These are phyloP conservation scores for Solanum sparsipilum DNA, from an alignment of 257 asterid genomes.

Conservation along the genomic window DNA sequence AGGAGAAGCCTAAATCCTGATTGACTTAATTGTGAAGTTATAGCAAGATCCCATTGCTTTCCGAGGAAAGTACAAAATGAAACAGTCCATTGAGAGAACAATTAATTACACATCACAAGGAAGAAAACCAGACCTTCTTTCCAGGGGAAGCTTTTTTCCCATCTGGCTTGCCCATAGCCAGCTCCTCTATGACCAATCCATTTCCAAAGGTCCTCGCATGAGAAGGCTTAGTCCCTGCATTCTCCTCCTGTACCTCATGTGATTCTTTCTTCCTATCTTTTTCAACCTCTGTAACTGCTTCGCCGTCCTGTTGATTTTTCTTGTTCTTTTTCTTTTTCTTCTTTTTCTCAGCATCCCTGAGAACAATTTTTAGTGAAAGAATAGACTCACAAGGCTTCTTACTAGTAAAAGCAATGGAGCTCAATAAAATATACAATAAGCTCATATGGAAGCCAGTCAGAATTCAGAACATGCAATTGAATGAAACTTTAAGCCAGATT, in stretches of 20 bases:
- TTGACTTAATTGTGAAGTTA: not conserved
- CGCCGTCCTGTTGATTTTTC: slow-evolving; percentile 37
- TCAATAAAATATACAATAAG: not conserved
- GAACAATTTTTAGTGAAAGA: not conserved
- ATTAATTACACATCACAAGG: not conserved
- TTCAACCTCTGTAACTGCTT: slow-evolving; percentile 19
- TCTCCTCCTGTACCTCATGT: slow-evolving; percentile 32
- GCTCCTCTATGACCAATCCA: slow-evolving; percentile 76
- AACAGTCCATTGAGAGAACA: not conserved
- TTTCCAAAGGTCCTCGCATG: slow-evolving; percentile 70
- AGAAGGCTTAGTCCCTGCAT: slow-evolving; percentile 33
- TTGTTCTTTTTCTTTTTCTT: slow-evolving; percentile 52
- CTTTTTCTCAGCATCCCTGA: slow-evolving; percentile 38
- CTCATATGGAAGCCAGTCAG: not conserved
- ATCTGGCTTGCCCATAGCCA: slow-evolving; percentile 86
- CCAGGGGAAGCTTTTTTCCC: slow-evolving; percentile 82
- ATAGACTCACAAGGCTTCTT: not conserved
- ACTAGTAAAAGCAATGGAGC: not conserved
- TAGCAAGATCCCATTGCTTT: not conserved
- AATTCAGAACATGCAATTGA: not conserved
- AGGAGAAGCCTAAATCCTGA: not conserved
- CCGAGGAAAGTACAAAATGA: not conserved
- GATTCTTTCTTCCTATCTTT: slow-evolving; percentile 21
- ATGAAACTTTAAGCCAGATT: not conserved
- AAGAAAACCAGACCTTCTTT: slow-evolving; percentile 42